Conservation (phyloP, 2,329 filamentous ascomycete genomes). For the Pseudocercospora cruenta region DNA sequence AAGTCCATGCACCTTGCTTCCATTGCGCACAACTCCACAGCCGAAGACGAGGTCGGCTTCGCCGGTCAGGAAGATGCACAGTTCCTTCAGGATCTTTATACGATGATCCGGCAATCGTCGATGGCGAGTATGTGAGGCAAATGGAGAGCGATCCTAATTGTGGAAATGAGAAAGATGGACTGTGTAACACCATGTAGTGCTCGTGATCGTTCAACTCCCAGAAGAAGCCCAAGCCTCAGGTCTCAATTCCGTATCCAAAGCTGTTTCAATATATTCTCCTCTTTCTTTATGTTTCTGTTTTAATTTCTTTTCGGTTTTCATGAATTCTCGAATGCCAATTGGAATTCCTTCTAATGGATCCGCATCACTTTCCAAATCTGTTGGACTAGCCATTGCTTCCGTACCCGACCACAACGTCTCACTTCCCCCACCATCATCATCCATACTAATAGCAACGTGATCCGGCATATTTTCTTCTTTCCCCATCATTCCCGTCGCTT, state of each 20-base stretch:
- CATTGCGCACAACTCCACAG: conserved; percentile 9
- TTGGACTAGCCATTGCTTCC: conserved; percentile 9
- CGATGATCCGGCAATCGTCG: conserved; percentile 9
- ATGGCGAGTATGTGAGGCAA: neutral
- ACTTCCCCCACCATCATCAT: conserved; percentile 78
- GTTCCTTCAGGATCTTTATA: neutral
- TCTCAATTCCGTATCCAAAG: conserved; percentile 28
- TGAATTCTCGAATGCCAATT: conserved; percentile 93
- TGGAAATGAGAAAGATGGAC: conserved; percentile 9
- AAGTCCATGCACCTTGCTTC: conserved; percentile 1
- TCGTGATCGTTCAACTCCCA: conserved; percentile 8
- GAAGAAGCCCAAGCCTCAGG: conserved; percentile 25
- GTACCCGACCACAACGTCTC: conserved; percentile 64
- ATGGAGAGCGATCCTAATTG: conserved; percentile 19
- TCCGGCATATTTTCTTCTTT: conserved; percentile 47
- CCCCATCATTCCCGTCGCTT: conserved; percentile 42
- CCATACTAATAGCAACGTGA: conserved; percentile 65
- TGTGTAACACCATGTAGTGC: conserved; percentile 14
- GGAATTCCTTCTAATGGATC: conserved; percentile 78
- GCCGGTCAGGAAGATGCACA: neutral
- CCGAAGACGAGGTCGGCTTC: neutral
- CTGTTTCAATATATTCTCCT: conserved; percentile 24
- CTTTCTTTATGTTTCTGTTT: conserved; percentile 66
- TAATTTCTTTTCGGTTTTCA: conserved; percentile 92
- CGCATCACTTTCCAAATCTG: conserved; percentile 48